Conservation (phyloP, 2,329 filamentous ascomycete genomes). For the Ceratocystis diversiconidia region DNA sequence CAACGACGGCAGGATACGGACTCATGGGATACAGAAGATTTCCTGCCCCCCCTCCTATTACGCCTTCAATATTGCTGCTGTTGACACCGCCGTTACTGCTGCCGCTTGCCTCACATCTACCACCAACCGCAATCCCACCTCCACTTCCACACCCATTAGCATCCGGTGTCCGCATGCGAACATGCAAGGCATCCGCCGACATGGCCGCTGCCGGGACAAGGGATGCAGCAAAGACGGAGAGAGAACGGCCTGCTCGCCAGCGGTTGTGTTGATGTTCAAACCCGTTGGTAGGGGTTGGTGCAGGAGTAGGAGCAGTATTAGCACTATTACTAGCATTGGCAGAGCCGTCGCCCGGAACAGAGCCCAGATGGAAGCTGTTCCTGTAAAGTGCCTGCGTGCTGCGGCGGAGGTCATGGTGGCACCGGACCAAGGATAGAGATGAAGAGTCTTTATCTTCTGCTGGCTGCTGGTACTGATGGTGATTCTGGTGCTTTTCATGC, state of each 20-base stretch:
- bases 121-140: too few relatives aligned
- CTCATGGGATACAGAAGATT: not conserved
- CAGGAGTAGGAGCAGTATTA: not conserved
- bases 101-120: not conserved
- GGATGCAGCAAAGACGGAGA: not conserved
- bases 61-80: not conserved
- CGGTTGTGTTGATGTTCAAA: not conserved
- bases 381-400: not conserved
- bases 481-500: constrained; percentile 2
- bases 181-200: not conserved
- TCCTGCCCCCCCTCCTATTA: not conserved
- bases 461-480: not conserved
- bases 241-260: not conserved
- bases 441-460: not conserved
- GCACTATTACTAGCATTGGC: not conserved
- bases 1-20: not conserved
- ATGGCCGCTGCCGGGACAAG: not conserved
- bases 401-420: constrained; percentile 16
- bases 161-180: constrained; percentile 3
- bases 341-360: not conserved
- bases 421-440: not conserved
- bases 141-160: too few relatives aligned
- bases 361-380: not conserved
- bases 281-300: too few relatives aligned
- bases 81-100: not conserved